Conservation (phyloP, 139 green algal genomes). For the Chlorella sp. region DNA sequence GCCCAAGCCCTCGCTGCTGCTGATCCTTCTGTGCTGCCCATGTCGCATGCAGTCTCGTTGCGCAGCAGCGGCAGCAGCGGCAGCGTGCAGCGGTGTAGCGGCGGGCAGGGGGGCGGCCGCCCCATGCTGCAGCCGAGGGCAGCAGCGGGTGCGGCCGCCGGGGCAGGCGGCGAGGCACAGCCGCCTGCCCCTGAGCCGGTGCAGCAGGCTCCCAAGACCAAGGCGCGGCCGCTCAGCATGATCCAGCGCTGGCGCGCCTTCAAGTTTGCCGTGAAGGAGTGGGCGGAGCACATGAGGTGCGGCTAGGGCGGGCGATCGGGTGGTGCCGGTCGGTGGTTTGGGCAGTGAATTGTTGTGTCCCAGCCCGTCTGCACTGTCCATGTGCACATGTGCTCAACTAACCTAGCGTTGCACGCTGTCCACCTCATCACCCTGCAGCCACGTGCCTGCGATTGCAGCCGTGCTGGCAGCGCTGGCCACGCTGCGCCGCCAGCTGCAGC, state of each 20-base stretch:
- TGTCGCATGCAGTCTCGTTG: background rate
- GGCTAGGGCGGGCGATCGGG: background rate
- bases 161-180: background rate
- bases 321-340: no score
- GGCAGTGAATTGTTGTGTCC: no score
- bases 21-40: no score
- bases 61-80: background rate
- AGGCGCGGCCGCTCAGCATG: background rate
- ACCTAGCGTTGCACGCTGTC: no score
- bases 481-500: background rate
- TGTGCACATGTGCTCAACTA: no score
- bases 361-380: no score
- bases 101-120: background rate
- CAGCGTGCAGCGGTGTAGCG: background rate
- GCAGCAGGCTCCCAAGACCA: background rate
- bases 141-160: background rate
- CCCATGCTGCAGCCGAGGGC: background rate
- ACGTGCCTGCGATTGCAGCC: background rate
- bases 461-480: background rate
- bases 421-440: background rate
- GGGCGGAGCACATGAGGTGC: constrained; percentile 16
- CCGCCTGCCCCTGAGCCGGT: background rate
- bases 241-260: constrained; percentile 25
- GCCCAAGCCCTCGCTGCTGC: no score
- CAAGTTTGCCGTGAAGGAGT: constrained; percentile 22